Evolutionary conservation across 208 protist genomes (phyloP), one percentile per base, ranked within the genome.

Genomic region (Endotrypanum monterogeii): DNA sequence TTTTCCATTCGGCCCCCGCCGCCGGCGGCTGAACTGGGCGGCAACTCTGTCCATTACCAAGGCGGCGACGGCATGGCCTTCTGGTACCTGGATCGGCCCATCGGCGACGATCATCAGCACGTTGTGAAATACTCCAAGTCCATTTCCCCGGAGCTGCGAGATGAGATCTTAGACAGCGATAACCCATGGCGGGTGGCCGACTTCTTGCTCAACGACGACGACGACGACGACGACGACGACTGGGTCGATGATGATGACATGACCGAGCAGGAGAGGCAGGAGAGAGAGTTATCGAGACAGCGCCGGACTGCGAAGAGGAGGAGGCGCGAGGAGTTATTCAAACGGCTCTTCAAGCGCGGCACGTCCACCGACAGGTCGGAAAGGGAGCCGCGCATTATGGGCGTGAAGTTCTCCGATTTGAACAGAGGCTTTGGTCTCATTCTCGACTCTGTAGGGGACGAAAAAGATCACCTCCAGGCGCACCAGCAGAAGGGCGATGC

Each of bases 81-180:
- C 28, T 96, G 92, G 92, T 96, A 95, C 63, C 78, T 96, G 18
- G 75, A 84, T 37, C 84, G 89, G 56, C 89, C 92, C 14, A 86
- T 94, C 68, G 90, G 90, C 44, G 90, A 94, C 76, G 87, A 94
- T 62, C 87, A 94, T 55, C 90, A 94, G 55, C 90, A 94, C 73
- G 85, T 91, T 9, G 80, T 87, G 54, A 94, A 94, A 77, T 91
- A 94, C 80, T 89, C 81, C 57, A 92, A 92, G 70, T 79, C 86
- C 0, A 74, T 92, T n/a, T 81, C 86, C 30, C 74, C 79, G 0
- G 82, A 92, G 76, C 54, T 87, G 28, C 76, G 78, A 4, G 77
- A 84, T 37, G 83, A 88, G 44, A 76, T 92, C 5, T 52, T 78
- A 20, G 83, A 91, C 51, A 74, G 46, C 37, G 76, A 87, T 14